phyloP scores from a whole-genome alignment of 441 rosid genomes.

The Aquilaria agallochum region DNA sequence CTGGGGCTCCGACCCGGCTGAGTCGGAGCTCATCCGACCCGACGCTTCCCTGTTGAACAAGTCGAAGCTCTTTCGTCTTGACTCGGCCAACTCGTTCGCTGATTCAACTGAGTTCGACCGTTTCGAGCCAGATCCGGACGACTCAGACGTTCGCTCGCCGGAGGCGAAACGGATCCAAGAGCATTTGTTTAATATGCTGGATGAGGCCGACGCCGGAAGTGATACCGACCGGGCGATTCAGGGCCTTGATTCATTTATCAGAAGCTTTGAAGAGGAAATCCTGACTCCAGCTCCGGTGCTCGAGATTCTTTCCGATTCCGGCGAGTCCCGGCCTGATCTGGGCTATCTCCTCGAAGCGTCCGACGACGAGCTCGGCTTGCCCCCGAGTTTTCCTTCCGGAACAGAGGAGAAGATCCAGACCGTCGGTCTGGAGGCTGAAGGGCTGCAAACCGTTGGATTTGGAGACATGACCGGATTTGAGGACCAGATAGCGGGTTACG shows the following conservation, averaged over 20 bases:
- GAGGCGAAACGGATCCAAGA: slow-evolving; percentile 63
- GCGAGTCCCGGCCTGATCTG: slow-evolving; percentile 59
- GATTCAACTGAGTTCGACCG: slow-evolving; percentile 18
- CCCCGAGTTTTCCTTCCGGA: slow-evolving; percentile 31
- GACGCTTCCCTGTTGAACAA: slow-evolving; percentile 4
- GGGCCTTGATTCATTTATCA: slow-evolving; percentile 70
- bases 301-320: slow-evolving; percentile 39
- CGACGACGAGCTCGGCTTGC: slow-evolving; percentile 86
- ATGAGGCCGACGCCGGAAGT: slow-evolving; percentile 28
- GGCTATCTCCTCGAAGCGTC: slow-evolving; percentile 78
- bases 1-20: background rate
- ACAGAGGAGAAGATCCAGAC: slow-evolving; percentile 12
- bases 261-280: slow-evolving; percentile 66
- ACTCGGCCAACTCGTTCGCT: slow-evolving; percentile 1
- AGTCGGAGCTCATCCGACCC: slow-evolving; percentile 5
- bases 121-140: slow-evolving; percentile 24
- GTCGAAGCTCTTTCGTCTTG: slow-evolving; percentile 17
- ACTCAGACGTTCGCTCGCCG: slow-evolving; percentile 28
- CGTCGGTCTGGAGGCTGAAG: slow-evolving; percentile 36
- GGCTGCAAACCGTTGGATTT: slow-evolving; percentile 31
- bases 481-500: slow-evolving; percentile 37
- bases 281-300: slow-evolving; percentile 26
- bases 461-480: slow-evolving; percentile 52
- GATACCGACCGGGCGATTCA: slow-evolving; percentile 31
- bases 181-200: slow-evolving; percentile 45